Evolutionary conservation across 495 filamentous ascomycete genomes (phyloP), one percentile per base, ranked within the genome.

Genomic region (Penicillium dipodomyicola): DNA sequence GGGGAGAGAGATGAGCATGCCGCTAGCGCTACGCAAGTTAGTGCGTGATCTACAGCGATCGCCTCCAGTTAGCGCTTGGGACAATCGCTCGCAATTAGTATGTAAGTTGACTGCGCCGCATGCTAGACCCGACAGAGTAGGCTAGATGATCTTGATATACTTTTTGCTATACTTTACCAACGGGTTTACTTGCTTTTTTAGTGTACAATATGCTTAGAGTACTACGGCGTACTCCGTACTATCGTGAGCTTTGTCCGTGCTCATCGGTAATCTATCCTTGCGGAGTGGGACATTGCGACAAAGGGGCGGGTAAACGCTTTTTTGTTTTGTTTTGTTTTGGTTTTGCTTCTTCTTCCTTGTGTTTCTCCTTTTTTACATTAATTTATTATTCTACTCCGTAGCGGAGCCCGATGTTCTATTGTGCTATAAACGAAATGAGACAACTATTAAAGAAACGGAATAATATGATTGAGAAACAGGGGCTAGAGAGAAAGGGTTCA

Each of bases 21-120:
- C 35, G 29, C 50, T 43, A 52, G 14, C 37, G 23, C 27, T n/a
- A 29, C 4, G 6, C 40, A 33, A 22, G 20, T 45, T 47, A 54
- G 32, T 29, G 30, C 22, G 5, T 5, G 52, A 47, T 54, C 52
- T 46, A 54, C 42, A 30, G 47, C 6, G 41, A 54, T 46, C 52
- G 42, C 14, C 20, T 37, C 52, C 30, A 46, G 25, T 45, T 35
- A 46, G 30, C 30, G 5, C 20, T 32, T n/a, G 6, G 32, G 4
- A 11, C 5, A 1, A n/a, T 17, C 49, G 37, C 35, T 17, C 7
- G 15, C 35, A 39, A 17, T 6, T 39, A n/a, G 15, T n/a, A 39
- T 41, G 22, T 42, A 52, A 47, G 52, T 39, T 47, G 52, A 40
- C 52, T 54, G 52, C 42, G 42, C 52, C 52, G 30, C 42, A 46